Evolutionary conservation across 192 early-diverging fungal genomes (phyloP).

Genomic region (Powellomyces hirtus): DNA sequence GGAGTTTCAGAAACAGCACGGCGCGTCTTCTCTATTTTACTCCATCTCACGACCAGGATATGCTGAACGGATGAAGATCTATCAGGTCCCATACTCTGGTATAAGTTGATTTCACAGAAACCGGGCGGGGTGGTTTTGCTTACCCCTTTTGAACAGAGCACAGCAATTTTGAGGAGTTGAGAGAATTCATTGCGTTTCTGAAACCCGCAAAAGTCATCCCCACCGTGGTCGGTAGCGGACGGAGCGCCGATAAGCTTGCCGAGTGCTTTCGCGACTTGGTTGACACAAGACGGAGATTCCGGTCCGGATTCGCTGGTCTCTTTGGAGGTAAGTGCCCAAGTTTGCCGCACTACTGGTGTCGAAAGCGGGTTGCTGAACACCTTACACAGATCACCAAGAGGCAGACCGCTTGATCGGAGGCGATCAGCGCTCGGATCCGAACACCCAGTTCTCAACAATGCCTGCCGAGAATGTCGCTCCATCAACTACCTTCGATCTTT

Average conservation of each 20-base stretch:
- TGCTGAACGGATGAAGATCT: neutral
- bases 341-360: too few relatives aligned
- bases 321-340: constrained; percentile 13
- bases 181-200: constrained; percentile 48
- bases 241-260: neutral
- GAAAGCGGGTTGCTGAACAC: too few relatives aligned
- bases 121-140: neutral
- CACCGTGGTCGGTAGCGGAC: neutral
- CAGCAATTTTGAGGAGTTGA: constrained; percentile 78
- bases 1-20: constrained; percentile 20
- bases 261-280: constrained; percentile 11
- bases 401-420: too few relatives aligned
- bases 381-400: too few relatives aligned
- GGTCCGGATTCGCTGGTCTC: neutral
- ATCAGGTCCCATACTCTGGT: constrained; percentile 70
- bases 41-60: neutral
- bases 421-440: too few relatives aligned
- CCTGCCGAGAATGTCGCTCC: too few relatives aligned
- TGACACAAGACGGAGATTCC: neutral
- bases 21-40: neutral
- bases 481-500: too few relatives aligned
- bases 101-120: too few relatives aligned
- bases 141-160: constrained; percentile 53
- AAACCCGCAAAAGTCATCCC: constrained; percentile 8
- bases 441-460: too few relatives aligned